Evolutionary conservation across 2,329 filamentous ascomycete genomes (phyloP), one percentile per base, ranked within the genome.

Genomic region (Penicillium corylophilum): DNA sequence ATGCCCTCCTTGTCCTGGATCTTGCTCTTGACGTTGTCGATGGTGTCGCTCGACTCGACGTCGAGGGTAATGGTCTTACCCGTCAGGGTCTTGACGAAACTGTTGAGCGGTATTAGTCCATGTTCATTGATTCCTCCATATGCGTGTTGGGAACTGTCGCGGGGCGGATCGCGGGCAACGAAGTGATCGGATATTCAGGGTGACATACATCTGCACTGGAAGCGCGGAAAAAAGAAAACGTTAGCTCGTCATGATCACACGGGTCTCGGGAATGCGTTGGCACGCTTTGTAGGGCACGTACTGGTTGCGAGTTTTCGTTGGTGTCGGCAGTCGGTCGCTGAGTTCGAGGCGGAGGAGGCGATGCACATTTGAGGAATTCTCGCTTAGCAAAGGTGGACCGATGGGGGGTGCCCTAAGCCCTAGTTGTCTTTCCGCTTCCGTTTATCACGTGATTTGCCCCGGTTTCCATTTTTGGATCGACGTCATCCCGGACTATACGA

Each of bases 21-120:
- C 89, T 96, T 96, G 82, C 87, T 88, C 88, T 97, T 97, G 80
- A 97, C 93, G 86, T 96, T 97, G 87, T 97, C 93, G 83, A 97
- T 97, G 72, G 93, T 96, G 81, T 97, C 93, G 75, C 86, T 90
- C 74, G 91, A 96, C 87, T 96, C 93, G 77, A 96, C 92, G 88
- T 97, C 93, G 73, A 96, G 88, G 80, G 94, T 97, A 85, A 97
- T 96, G 79, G 93, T 97, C 90, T 97, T 97, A 82, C 94, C 93
- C 85, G 93, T 96, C 75, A 96, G 90, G 85, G 93, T 96, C 88
- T 96, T 97, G 82, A 97, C 93, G 88, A 97, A 97, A 87, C 90
- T 95, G 54, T 55, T 57, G 52, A 58, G 59, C 50, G 45, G 48
- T 46, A 60, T 70, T 66, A 68, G 64, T 56, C 57, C 50, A 57